phyloP scores from a whole-genome alignment of 768 basidiomycete genomes.

The Trametopsis cervina region DNA sequence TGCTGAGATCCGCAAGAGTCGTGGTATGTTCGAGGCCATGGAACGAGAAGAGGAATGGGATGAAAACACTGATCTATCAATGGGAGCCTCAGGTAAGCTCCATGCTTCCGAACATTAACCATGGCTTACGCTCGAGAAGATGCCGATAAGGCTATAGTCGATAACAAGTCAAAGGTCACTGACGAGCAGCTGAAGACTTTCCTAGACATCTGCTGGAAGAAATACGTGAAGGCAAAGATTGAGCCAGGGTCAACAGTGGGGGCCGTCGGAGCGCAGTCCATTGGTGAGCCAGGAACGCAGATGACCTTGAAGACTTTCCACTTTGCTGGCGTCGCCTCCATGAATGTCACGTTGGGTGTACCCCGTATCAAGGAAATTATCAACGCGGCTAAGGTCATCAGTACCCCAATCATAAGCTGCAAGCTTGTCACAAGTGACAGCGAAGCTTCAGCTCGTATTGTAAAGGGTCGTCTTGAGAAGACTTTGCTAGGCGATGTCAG shows the following conservation, averaged over 20 bases:
- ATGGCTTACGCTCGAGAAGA: constrained; percentile 28
- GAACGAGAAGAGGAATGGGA: constrained; percentile 74
- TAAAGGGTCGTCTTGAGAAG: constrained; percentile 94
- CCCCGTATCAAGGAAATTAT: constrained; percentile 99
- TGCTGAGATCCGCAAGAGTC: constrained; percentile 56
- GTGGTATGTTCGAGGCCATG: constrained; percentile 81
- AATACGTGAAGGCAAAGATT: constrained; percentile 92
- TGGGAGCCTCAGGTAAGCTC: constrained; percentile 63
- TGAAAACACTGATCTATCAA: constrained; percentile 63
- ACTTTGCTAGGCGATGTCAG: constrained; percentile 89
- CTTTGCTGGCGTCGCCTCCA: constrained; percentile 98
- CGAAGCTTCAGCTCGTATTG: constrained; percentile 95
- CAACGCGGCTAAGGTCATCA: constrained; percentile 96
- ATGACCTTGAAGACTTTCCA: constrained; percentile 99
- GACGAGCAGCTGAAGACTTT: constrained; percentile 71
- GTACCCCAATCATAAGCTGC: constrained; percentile 97
- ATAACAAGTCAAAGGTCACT: constrained; percentile 89
- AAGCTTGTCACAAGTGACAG: constrained; percentile 79
- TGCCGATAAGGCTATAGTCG: constrained; percentile 67
- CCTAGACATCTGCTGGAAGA: constrained; percentile 82
- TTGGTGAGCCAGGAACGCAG: constrained; percentile 98
- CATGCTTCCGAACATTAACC: neutral
- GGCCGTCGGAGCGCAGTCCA: constrained; percentile 97
- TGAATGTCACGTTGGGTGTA: constrained; percentile 99
- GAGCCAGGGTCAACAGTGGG: constrained; percentile 99